A percentile compares a stretch with the other conserved stretches of the same genome.
Evolutionary conservation across 2,329 filamentous ascomycete genomes (phyloP).

Genomic region (Dactylellina sp.): DNA sequence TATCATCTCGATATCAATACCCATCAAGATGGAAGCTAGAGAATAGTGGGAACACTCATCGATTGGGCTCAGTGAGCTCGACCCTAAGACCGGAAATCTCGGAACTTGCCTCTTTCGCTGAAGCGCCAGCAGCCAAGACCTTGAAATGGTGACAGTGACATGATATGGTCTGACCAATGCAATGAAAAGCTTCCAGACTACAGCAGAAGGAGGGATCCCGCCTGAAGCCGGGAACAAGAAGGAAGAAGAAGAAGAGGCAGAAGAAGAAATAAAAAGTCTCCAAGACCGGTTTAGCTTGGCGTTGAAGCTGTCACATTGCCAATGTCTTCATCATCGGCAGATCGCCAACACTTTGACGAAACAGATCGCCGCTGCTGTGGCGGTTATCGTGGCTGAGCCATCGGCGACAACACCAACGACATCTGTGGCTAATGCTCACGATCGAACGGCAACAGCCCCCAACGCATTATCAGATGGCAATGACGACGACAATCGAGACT

Average conservation of each 20-base stretch:
- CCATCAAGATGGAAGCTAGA: no score
- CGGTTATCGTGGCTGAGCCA: conserved; percentile 16
- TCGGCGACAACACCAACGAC: neutral
- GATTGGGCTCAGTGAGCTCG: conserved; percentile 15
- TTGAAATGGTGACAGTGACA: neutral
- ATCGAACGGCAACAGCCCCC: neutral
- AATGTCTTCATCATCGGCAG: conserved; percentile 50
- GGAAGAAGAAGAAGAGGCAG: neutral
- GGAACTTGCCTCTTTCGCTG: conserved; percentile 46
- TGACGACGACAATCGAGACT: neutral
- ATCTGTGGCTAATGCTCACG: conserved; percentile 43
- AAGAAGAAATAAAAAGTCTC: neutral
- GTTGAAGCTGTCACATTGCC: conserved; percentile 28
- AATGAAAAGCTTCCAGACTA: no score
- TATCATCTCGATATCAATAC: neutral
- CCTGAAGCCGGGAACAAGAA: neutral
- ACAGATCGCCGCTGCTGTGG: conserved; percentile 35
- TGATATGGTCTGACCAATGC: no score
- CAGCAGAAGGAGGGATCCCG: no score
- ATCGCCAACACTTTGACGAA: conserved; percentile 36
- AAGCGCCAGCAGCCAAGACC: neutral
- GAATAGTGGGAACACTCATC: neutral
- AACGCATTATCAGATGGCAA: conserved; percentile 18
- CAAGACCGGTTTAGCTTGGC: no score
- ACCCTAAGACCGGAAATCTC: conserved; percentile 32